Evolutionary conservation across 345 rosid genomes (phyloP).

Genomic region (Leavenworthia alabamica): DNA sequence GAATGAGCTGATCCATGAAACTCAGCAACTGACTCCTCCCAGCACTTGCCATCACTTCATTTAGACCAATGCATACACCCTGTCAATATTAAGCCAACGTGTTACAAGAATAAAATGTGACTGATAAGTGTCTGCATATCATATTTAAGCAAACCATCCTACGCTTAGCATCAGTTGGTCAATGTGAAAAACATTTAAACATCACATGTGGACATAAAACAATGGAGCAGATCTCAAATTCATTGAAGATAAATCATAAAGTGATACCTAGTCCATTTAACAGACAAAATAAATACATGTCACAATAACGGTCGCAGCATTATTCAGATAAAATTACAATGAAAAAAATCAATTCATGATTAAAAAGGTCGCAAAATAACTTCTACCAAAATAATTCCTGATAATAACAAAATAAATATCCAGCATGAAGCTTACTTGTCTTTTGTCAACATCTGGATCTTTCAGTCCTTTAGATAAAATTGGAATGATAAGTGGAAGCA

Average conservation of each 20-base stretch:
- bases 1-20: slow-evolving; percentile 94
- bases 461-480: slow-evolving; percentile 73
- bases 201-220: slow-evolving; percentile 10
- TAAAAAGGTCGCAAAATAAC: not conserved
- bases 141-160: slow-evolving; percentile 1
- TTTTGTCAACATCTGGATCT: slow-evolving; percentile 70
- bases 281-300: not conserved
- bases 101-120: not conserved
- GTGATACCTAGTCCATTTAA: not conserved
- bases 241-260: not conserved
- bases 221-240: not conserved
- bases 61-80: slow-evolving; percentile 98
- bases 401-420: not conserved
- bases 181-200: not conserved
- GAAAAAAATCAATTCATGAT: not conserved
- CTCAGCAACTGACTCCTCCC: slow-evolving; percentile 81
- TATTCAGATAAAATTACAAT: not conserved
- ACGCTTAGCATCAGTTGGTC: slow-evolving; percentile 5
- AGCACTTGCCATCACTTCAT: slow-evolving; percentile 99
- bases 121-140: slow-evolving; percentile 1
- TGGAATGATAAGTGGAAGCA: slow-evolving; percentile 93
- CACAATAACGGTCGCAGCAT: not conserved
- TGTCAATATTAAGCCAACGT: slow-evolving; percentile 25
- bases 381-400: not conserved
- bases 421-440: slow-evolving; percentile 61